Evolutionary conservation across 495 filamentous ascomycete species (phyloP).

Genomic region (Chaetomium cochliodes): DNA sequence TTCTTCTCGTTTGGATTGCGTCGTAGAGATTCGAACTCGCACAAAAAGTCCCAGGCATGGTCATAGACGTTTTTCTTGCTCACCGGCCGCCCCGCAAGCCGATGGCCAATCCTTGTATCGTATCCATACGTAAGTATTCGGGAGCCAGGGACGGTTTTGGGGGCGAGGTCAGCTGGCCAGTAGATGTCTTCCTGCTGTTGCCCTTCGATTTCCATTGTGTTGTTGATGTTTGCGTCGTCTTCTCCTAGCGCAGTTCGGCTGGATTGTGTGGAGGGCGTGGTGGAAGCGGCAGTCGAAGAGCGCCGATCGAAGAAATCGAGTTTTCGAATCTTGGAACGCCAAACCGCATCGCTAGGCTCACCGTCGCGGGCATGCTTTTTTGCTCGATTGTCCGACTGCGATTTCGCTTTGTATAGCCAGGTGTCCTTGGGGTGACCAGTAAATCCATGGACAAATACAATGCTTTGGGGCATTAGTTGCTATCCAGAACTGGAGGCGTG

Average conservation of each 20-base stretch:
- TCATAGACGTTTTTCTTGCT: slow-evolving; percentile 14
- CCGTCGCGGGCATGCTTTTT: neutral
- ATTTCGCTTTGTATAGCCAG: slow-evolving; percentile 10
- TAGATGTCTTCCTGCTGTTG: slow-evolving; percentile 5
- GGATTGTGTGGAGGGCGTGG: neutral
- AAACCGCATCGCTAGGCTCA: no score
- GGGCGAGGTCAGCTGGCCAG: slow-evolving; percentile 17
- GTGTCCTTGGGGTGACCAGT: slow-evolving; percentile 23
- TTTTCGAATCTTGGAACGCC: slow-evolving; percentile 1
- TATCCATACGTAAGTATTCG: slow-evolving; percentile 23
- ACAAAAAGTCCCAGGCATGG: slow-evolving; percentile 13
- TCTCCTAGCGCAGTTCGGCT: neutral
- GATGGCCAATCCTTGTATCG: slow-evolving; percentile 17
- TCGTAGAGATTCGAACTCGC: slow-evolving; percentile 11
- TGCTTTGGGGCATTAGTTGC: neutral
- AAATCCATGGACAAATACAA: slow-evolving; percentile 21
- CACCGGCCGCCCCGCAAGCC: neutral
- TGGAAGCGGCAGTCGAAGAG: neutral
- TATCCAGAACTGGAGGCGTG: neutral
- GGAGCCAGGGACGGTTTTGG: slow-evolving; percentile 17
- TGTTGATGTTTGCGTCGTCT: neutral
- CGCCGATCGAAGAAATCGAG: neutral
- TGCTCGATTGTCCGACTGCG: neutral
- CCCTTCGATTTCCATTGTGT: neutral
- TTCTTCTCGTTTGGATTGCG: slow-evolving; percentile 3